A percentile compares a stretch with the other conserved stretches of the same genome.
Evolutionary conservation across 2,329 filamentous ascomycete species (phyloP).

Genomic region (Alternaria sp.): DNA sequence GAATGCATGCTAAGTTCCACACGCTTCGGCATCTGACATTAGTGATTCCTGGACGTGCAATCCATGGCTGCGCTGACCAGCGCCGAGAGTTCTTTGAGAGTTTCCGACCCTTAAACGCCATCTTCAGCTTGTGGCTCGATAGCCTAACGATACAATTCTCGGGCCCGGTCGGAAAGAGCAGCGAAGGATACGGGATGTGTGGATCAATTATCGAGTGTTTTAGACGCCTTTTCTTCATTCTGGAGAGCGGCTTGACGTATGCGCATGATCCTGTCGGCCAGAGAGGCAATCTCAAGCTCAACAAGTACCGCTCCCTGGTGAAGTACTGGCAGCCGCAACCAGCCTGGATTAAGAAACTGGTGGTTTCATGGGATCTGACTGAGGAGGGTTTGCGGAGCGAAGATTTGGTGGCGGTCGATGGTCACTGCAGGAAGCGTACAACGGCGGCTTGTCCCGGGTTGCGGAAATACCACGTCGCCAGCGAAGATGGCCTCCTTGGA

Average conservation of each 20-base stretch:
- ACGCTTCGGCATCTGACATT: neutral
- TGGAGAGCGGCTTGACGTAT: neutral
- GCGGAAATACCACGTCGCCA: neutral
- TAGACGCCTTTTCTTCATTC: neutral
- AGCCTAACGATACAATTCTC: neutral
- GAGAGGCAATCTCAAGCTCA: neutral
- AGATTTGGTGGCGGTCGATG: neutral
- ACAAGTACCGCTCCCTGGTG: neutral
- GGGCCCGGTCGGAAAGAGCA: neutral
- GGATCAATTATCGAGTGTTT: neutral
- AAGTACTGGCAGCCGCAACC: neutral
- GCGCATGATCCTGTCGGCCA: constrained; percentile 3
- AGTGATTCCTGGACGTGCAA: neutral
- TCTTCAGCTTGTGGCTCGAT: constrained; percentile 4
- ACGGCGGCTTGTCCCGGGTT: neutral
- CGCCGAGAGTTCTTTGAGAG: neutral
- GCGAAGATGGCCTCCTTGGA: neutral
- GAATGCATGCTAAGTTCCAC: neutral
- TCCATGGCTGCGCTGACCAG: neutral
- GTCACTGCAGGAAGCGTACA: neutral
- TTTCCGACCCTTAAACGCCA: neutral
- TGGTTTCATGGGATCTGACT: constrained; percentile 4
- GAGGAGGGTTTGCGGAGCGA: neutral
- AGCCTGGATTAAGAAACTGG: neutral
- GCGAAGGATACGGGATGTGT: neutral